phyloP scores from a whole-genome alignment of 805 yeast genomes.

The Torulaspora maleeae region DNA sequence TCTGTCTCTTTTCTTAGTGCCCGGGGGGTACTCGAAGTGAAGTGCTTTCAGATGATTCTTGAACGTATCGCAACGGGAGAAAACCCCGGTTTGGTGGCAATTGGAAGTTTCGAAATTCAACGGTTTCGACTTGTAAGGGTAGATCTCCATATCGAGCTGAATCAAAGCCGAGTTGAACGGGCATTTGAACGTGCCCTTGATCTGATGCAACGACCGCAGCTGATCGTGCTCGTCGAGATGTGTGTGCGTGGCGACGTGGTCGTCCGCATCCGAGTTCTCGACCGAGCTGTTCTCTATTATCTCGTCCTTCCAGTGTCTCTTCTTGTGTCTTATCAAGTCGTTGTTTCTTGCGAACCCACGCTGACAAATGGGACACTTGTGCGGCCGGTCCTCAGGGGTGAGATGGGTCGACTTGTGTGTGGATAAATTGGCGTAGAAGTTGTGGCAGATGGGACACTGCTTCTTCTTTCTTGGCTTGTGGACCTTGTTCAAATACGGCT shows the following conservation, averaged over 20 bases:
- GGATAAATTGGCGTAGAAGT: conserved; percentile 70
- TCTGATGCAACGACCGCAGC: conserved; percentile 28
- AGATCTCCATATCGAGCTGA: conserved; percentile 30
- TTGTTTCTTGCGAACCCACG: conserved; percentile 87
- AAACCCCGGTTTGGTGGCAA: conserved; percentile 82
- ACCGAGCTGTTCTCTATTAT: conserved; percentile 11
- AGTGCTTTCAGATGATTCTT: conserved; percentile 87
- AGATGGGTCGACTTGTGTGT: conserved; percentile 79
- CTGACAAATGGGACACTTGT: conserved; percentile 67
- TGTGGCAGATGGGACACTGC: conserved; percentile 66
- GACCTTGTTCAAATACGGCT: conserved; percentile 9
- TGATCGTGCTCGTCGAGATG: conserved; percentile 21
- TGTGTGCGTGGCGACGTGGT: conserved; percentile 2
- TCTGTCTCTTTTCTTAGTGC: conserved; percentile 77
- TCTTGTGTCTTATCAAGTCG: conserved; percentile 79
- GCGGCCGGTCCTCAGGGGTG: conserved; percentile 69
- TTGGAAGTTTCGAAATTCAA: conserved; percentile 29
- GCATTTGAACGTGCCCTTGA: conserved; percentile 57
- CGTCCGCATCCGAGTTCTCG: conserved; percentile 8
- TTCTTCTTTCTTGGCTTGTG: conserved; percentile 56
- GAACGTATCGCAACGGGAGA: conserved; percentile 85
- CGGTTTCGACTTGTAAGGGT: conserved; percentile 26
- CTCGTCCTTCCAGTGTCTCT: conserved; percentile 73
- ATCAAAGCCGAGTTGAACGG: conserved; percentile 49
- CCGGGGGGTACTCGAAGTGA: conserved; percentile 83